Conservation (phyloP, 768 basidiomycete genomes). For the Suillus plorans region DNA sequence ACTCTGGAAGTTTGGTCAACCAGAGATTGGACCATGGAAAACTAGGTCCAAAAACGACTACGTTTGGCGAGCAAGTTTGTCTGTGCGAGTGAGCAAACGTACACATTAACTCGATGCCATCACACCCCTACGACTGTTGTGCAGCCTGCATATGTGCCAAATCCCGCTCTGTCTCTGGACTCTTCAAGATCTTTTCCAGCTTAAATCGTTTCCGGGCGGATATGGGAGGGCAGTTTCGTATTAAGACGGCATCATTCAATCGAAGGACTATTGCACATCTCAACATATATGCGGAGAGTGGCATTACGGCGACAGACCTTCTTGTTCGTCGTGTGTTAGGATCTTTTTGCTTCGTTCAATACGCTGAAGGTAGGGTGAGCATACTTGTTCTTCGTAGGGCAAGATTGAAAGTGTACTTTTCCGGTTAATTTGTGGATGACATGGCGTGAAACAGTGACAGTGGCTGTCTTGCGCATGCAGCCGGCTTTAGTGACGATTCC, state of each 20-base stretch:
- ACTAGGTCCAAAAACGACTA: not conserved
- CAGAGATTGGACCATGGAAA: not conserved
- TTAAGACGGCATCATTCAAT: constrained; percentile 68
- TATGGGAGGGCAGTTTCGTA: constrained; percentile 79
- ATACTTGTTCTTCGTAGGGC: not conserved
- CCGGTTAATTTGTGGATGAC: constrained; percentile 71
- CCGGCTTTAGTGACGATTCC: constrained; percentile 81
- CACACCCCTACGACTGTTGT: not conserved
- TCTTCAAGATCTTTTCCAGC: constrained; percentile 63
- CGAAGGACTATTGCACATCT: constrained; percentile 49
- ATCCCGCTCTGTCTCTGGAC: constrained; percentile 65
- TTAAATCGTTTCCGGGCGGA: constrained; percentile 79
- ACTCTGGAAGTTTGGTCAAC: not conserved
- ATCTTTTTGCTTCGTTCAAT: constrained; percentile 78
- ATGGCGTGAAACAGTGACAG: constrained; percentile 77
- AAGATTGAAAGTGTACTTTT: constrained; percentile 51
- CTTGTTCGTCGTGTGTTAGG: constrained; percentile 70
- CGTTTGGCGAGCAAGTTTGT: not conserved
- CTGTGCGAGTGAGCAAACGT: not conserved
- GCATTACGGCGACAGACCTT: constrained; percentile 47
- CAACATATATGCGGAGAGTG: constrained; percentile 4
- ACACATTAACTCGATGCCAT: not conserved
- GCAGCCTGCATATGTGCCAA: constrained; percentile 21
- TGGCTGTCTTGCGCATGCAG: constrained; percentile 82
- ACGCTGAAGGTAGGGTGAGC: constrained; percentile 42